Base-by-base conservation (phyloP, 768 basidiomycete species). In the Pholiota molesta region DNA sequence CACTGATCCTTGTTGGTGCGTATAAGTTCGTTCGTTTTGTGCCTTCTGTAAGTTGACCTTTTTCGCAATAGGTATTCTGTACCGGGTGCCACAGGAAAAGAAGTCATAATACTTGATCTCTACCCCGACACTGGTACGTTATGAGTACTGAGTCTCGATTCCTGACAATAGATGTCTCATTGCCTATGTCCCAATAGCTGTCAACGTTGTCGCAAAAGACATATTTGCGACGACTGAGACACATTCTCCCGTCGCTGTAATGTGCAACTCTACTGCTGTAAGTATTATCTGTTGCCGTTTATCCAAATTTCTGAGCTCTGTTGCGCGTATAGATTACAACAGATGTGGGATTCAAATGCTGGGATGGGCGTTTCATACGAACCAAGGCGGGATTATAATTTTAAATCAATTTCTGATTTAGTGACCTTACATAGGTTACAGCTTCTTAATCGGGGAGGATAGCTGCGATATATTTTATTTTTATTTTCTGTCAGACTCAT, bases 21-120 rank as follows among this genome's bases (percentile, higher is more conserved):
- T 26, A 55, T 13, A 57, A 49, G 19, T 17, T 19, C 16, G 23
- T 16, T 2, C 29, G 42, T n/a, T 17, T 29, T 19, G 11, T 17
- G 37, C 9, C n/a, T 13, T 42, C n/a, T 21, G 47, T 35, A 28
- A 2, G 26, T 47, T 16, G 14, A 47, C 31, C 17, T 11, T 31
- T 10, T 10, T 31, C 29, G 31, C 9, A 31, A 9, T 28, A 76
- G 75, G 74, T 85, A 87, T 68, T 73, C 67, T 51, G 84, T 87
- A 0, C 62, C 75, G 2, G 79, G 79, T 21, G 84, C 85, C 9
- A 86, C 85, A 0, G 84, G 86, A 29, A 84, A 81, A 63, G 86
- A 88, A 71, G 83, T 83, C 23, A 75, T 75, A 6, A 86, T 88
- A 52, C 78, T 87, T 39, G 86, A 87, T 66, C 70, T 88, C 23